These are phyloP conservation scores for Colletotrichum viniferum DNA, from an alignment of 2,329 filamentous ascomycete species.

Conservation along the genomic window DNA sequence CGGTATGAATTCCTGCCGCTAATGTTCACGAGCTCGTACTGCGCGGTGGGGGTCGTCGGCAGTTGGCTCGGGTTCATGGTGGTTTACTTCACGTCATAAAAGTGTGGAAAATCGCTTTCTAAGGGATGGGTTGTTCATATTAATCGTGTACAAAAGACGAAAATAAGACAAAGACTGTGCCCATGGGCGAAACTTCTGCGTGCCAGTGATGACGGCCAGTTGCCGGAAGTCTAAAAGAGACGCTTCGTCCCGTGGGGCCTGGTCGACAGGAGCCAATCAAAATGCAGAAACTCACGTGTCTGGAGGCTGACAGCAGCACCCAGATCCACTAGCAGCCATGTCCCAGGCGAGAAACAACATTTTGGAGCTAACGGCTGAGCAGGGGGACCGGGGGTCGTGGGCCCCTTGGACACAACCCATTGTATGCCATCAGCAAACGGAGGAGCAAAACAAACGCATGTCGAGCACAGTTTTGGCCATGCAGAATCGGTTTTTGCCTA, in stretches of 20 bases:
- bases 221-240: slow-evolving; percentile 14
- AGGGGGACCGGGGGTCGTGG: slow-evolving; percentile 21
- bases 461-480: not conserved
- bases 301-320: slow-evolving; percentile 22
- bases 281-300: slow-evolving; percentile 7
- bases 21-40: slow-evolving; percentile 97
- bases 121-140: not conserved
- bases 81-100: slow-evolving; percentile 76
- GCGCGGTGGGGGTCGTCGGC: slow-evolving; percentile 89
- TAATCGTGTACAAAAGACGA: not conserved
- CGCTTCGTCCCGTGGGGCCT: slow-evolving; percentile 15
- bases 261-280: slow-evolving; percentile 1
- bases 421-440: slow-evolving; percentile 8
- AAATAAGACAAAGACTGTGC: not conserved
- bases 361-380: slow-evolving; percentile 22
- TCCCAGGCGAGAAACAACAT: slow-evolving; percentile 12
- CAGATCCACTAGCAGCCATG: slow-evolving; percentile 6
- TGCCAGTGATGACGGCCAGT: slow-evolving; percentile 13
- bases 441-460: slow-evolving; percentile 7
- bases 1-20: slow-evolving; percentile 88
- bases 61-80: slow-evolving; percentile 96
- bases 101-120: not conserved
- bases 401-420: slow-evolving; percentile 22
- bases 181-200: not conserved
- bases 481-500: not conserved